phyloP scores from a whole-genome alignment of 2,329 filamentous ascomycete species.

The Pseudopyricularia javanii region DNA sequence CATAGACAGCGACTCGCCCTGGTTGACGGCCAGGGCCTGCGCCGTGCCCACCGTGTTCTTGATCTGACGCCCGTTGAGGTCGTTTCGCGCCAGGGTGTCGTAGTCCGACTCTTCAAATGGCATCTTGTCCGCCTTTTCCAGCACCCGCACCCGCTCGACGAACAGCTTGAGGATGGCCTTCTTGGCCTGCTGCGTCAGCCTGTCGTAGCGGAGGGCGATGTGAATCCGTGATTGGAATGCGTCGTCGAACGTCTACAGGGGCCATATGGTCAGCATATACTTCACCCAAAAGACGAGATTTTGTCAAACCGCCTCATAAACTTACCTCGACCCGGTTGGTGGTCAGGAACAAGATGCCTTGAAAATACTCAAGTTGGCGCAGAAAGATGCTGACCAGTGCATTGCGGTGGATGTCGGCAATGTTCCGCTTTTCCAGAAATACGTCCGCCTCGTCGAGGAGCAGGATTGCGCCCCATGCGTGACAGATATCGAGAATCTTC shows the following conservation, averaged over 20 bases:
- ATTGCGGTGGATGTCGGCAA: conserved; percentile 76
- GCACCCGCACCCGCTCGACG: conserved; percentile 56
- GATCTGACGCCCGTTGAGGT: conserved; percentile 57
- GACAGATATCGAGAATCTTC: conserved; percentile 75
- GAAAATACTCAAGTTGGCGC: conserved; percentile 79
- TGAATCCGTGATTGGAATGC: conserved; percentile 85
- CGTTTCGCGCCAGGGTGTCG: conserved; percentile 51
- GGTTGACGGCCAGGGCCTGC: conserved; percentile 70
- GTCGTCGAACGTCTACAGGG: conserved; percentile 65
- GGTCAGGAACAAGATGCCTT: conserved; percentile 80
- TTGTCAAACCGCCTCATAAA: too few species aligned
- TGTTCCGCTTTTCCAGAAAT: conserved; percentile 71
- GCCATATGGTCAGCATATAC: neutral
- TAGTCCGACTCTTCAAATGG: conserved; percentile 57
- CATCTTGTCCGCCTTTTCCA: conserved; percentile 48
- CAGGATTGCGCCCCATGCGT: conserved; percentile 75
- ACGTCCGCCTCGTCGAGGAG: conserved; percentile 79
- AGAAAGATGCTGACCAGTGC: conserved; percentile 80
- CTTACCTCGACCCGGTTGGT: conserved; percentile 67
- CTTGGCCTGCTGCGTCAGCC: conserved; percentile 59
- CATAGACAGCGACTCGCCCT: conserved; percentile 61
- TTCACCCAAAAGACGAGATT: too few species aligned
- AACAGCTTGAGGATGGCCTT: conserved; percentile 77
- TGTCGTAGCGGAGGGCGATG: conserved; percentile 70
- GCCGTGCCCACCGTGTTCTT: conserved; percentile 80